Base-by-base conservation (phyloP, 2,329 filamentous ascomycete genomes). In the Aspergillus fumigatiaffinis region DNA sequence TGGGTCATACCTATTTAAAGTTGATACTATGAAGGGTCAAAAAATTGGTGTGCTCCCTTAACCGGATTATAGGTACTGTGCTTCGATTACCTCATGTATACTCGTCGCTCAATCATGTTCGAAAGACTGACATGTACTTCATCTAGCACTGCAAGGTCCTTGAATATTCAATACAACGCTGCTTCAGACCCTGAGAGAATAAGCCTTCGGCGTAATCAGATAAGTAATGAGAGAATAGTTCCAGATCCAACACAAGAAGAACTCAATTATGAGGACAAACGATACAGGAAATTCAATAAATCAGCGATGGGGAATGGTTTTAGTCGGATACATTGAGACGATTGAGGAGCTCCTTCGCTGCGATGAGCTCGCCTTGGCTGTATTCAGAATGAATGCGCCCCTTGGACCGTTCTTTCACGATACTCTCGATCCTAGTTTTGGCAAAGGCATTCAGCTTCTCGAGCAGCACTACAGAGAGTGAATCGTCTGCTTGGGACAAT, bases 331-430 rank as follows among this genome's bases (percentile, higher is more conserved):
- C 48, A 50, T 56, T 52, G 50, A 63, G 61, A 35, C 61, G 68
- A 67, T 71, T 68, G 53, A 79, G 64, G 54, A 79, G 60, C 53
- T 74, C 73, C 60, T 76, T 72, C 25, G 73, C 73, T 20, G 76
- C 75, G 58, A 74, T 72, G 4, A 79, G 62, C 60, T 78, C 77
- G 46, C 71, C 69, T 61, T 73, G 70, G 42, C 67, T 68, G 28
- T 64, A 66, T 56, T 69, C 71, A 58, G 66, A 68, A 59, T 66
- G 65, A 52, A 66, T 63, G 57, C 64, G 61, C 55, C 69, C 62
- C 20, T 65, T 60, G 38, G 69, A 68, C 42, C 73, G 68, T 50
- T 66, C 64, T 60, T 73, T 66, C 32, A 78, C 63, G 56, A 78
- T 74, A 8, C 70, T 63, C 32, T 67, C 63, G 17, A 79, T 67